phyloP scores from a whole-genome alignment of 176 grass and related monocot genomes.

The Calamus simplicifolius region DNA sequence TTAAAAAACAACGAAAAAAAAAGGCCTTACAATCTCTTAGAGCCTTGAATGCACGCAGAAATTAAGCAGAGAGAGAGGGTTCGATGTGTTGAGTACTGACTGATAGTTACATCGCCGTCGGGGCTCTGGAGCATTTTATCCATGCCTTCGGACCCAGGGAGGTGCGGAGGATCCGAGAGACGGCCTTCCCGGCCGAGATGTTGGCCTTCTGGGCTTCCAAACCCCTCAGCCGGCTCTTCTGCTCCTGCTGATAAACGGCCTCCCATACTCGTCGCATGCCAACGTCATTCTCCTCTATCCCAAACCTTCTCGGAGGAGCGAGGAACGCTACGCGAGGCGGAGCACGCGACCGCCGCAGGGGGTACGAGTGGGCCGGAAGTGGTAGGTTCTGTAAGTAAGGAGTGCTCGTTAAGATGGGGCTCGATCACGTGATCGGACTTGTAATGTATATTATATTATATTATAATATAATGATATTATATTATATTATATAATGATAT shows the following conservation, averaged over 20 bases:
- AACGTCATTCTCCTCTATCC: constrained; percentile 37
- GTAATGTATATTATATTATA: no score
- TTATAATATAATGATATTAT: no score
- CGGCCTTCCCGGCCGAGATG: constrained; percentile 49
- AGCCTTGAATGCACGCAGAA: not conserved
- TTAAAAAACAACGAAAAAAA: no score
- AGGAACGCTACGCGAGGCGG: no score
- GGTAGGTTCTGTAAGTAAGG: no score
- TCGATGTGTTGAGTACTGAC: constrained; percentile 13
- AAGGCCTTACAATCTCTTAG: no score
- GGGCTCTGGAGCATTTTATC: constrained; percentile 76
- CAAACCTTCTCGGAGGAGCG: no score
- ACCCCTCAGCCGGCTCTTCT: constrained; percentile 46
- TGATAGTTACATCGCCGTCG: constrained; percentile 75
- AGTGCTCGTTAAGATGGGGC: no score
- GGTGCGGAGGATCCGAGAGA: constrained; percentile 53
- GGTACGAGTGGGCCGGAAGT: no score
- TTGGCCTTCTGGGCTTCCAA: constrained; percentile 80
- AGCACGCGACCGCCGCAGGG: no score
- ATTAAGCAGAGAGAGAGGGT: not conserved
- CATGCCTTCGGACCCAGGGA: constrained; percentile 85
- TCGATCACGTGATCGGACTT: no score
- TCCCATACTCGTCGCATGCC: constrained; percentile 66
- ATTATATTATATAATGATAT: no score
- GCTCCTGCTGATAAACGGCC: constrained; percentile 71